phyloP scores from a whole-genome alignment of 805 yeast genomes.

The Komagataella pseudopastoris region DNA sequence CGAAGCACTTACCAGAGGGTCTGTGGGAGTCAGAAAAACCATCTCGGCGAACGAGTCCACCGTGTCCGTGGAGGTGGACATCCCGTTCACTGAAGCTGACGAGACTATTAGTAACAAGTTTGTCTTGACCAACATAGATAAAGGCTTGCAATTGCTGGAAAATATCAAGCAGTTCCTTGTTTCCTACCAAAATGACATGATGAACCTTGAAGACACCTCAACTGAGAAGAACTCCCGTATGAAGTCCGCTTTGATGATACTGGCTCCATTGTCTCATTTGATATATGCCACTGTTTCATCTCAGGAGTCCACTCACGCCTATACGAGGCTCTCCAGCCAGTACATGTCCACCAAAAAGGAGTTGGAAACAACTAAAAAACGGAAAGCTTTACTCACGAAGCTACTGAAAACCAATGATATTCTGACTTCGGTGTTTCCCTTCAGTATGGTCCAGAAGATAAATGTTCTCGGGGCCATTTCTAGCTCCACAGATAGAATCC shows the following conservation, averaged over 20 bases:
- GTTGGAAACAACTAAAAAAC: background rate
- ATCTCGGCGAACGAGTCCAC: constrained; percentile 1
- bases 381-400: background rate
- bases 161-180: constrained; percentile 18
- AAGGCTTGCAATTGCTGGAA: constrained; percentile 4
- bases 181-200: constrained; percentile 22
- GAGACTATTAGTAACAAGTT: background rate
- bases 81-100: constrained; percentile 3
- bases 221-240: constrained; percentile 6
- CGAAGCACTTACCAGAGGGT: constrained; percentile 35
- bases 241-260: constrained; percentile 22
- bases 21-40: constrained; percentile 2
- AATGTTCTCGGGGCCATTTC: constrained; percentile 6
- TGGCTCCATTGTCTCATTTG: constrained; percentile 49
- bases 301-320: constrained; percentile 17
- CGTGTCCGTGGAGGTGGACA: background rate
- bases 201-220: constrained; percentile 9
- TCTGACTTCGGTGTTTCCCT: constrained; percentile 17
- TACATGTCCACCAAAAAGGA: constrained; percentile 3
- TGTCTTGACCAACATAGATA: constrained; percentile 1
- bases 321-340: constrained; percentile 9
- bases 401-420: constrained; percentile 11
- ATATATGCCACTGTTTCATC: constrained; percentile 35
- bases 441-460: constrained; percentile 10
- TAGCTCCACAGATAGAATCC: constrained; percentile 5